phyloP scores from a whole-genome alignment of 768 basidiomycete species.

The Boletus edulis region DNA sequence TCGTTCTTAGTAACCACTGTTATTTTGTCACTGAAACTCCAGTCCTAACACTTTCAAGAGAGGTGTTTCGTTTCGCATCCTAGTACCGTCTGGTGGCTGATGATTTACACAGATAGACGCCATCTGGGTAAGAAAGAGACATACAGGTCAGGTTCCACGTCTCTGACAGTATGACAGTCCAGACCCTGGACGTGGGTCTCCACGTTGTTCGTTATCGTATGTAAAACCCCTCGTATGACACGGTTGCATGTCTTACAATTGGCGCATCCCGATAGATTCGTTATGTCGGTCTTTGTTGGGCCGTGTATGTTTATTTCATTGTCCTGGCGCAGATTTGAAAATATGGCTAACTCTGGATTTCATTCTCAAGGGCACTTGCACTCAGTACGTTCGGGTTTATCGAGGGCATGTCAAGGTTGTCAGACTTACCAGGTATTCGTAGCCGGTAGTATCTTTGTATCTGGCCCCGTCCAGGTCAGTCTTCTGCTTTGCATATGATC shows the following conservation, averaged over 20 bases:
- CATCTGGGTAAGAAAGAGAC: conserved; percentile 9
- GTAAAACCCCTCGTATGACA: neutral
- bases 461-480: conserved; percentile 8
- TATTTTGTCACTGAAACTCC: neutral
- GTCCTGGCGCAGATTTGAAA: too few relatives aligned
- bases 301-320: neutral
- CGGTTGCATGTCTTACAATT: neutral
- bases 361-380: neutral
- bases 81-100: neutral
- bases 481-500: neutral
- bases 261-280: conserved; percentile 6
- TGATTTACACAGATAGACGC: conserved; percentile 5
- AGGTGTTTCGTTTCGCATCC: conserved; percentile 2
- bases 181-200: conserved; percentile 16
- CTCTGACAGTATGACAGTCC: conserved; percentile 1
- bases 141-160: neutral
- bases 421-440: neutral
- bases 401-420: neutral
- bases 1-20: neutral
- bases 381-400: neutral
- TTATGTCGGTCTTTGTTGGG: conserved; percentile 11
- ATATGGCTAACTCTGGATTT: neutral
- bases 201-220: conserved; percentile 11
- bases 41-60: conserved; percentile 16
- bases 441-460: conserved; percentile 5